Evolutionary conservation across 2,329 filamentous ascomycete genomes (phyloP).

Genomic region (Colletotrichum tabaci): DNA sequence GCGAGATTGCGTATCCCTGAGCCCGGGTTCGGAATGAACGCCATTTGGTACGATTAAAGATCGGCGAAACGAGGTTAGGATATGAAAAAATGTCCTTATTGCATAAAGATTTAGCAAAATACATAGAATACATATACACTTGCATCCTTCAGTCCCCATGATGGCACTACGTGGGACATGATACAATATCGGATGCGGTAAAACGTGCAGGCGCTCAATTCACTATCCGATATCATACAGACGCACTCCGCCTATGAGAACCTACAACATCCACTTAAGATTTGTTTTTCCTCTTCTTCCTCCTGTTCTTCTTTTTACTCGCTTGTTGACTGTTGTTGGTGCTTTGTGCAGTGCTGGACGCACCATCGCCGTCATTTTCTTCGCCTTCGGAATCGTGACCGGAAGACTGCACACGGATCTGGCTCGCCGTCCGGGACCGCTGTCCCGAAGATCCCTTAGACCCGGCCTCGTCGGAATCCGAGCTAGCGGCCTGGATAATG

Average conservation of each 20-base stretch:
- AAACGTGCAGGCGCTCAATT: slow-evolving; percentile 12
- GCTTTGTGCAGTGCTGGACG: slow-evolving; percentile 34
- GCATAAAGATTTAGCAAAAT: not conserved
- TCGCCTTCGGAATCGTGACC: slow-evolving; percentile 30
- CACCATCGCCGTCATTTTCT: slow-evolving; percentile 31
- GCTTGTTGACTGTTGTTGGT: slow-evolving; percentile 36
- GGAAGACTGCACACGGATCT: slow-evolving; percentile 21
- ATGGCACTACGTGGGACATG: too few relatives aligned
- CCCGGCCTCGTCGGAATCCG: slow-evolving; percentile 39
- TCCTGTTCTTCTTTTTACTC: slow-evolving; percentile 55
- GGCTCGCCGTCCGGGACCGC: slow-evolving; percentile 32
- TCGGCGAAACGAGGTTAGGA: not conserved
- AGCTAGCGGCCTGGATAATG: slow-evolving; percentile 43
- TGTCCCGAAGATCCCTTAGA: slow-evolving; percentile 40
- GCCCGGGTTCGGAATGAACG: slow-evolving; percentile 96
- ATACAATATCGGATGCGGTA: not conserved
- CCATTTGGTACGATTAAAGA: slow-evolving; percentile 86
- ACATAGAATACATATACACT: not conserved
- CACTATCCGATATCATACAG: slow-evolving; percentile 38
- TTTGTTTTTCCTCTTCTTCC: slow-evolving; percentile 57
- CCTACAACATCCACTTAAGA: slow-evolving; percentile 42
- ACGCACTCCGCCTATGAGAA: not conserved
- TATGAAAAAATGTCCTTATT: too few relatives aligned
- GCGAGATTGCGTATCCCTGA: slow-evolving; percentile 84
- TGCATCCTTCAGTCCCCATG: not conserved